Percentiles rank a stretch among this genome's conserved stretches.
phyloP scores from a whole-genome alignment of 129 eudicot species.

The Rutidosis leptorrhynchoides region DNA sequence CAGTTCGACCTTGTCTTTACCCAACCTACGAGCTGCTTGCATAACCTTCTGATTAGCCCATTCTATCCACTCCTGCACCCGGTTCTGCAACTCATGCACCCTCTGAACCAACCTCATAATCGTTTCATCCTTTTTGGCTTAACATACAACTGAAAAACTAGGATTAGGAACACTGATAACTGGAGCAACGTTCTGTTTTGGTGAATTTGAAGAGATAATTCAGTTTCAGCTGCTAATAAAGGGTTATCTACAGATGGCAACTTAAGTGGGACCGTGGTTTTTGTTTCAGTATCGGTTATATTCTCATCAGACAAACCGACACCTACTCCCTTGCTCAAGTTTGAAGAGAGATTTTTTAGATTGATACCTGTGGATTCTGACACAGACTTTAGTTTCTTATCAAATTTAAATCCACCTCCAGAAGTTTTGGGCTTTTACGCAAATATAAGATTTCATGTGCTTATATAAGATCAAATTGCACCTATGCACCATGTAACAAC shows the following conservation, averaged over 20 bases:
- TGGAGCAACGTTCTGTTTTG: slow-evolving; percentile 39
- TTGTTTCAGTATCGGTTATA: slow-evolving; percentile 38
- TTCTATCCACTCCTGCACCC: slow-evolving; percentile 93
- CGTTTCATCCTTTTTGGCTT: slow-evolving; percentile 72
- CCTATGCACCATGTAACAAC: background rate
- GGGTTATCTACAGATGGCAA: slow-evolving; percentile 15
- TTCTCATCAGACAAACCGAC: slow-evolving; percentile 47
- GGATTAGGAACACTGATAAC: slow-evolving; percentile 38
- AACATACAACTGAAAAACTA: slow-evolving; percentile 40
- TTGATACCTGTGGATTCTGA: slow-evolving; percentile 65
- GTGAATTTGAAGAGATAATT: slow-evolving; percentile 75
- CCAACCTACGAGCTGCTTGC: slow-evolving; percentile 90
- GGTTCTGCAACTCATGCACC: slow-evolving; percentile 74
- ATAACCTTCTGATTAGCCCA: slow-evolving; percentile 99
- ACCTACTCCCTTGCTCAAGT: slow-evolving; percentile 50
- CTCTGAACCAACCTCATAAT: slow-evolving; percentile 67
- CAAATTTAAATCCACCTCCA: slow-evolving; percentile 46
- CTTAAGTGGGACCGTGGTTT: slow-evolving; percentile 22
- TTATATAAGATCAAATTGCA: background rate
- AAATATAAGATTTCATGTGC: too few species aligned
- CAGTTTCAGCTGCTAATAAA: slow-evolving; percentile 63
- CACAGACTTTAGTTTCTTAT: too few species aligned
- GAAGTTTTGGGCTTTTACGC: background rate
- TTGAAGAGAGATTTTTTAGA: slow-evolving; percentile 51
- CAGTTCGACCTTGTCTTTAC: slow-evolving; percentile 92